Evolutionary conservation across 1,284 basidiomycete species (phyloP).

Genomic region (Jaminaea rosea): DNA sequence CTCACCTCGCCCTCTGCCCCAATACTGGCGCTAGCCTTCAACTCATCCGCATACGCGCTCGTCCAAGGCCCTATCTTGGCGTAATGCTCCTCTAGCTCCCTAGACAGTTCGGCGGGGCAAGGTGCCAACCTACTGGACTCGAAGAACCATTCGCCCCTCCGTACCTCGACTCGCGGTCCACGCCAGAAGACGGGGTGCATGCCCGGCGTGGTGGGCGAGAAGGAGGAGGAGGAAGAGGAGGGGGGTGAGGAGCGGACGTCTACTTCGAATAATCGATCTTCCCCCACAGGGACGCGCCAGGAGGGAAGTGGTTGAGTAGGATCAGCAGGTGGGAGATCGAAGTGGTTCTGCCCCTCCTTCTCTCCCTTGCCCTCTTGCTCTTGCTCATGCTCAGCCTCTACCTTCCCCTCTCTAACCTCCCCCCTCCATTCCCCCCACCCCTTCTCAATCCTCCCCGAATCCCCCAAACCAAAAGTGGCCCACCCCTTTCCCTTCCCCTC

Average conservation of each 20-base stretch:
- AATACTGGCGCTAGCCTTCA: slow-evolving; percentile 50
- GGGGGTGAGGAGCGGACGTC: no score
- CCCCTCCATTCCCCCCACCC: slow-evolving; percentile 1
- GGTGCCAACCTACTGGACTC: slow-evolving; percentile 49
- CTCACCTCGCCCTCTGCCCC: slow-evolving; percentile 52
- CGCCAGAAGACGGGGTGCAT: slow-evolving; percentile 55
- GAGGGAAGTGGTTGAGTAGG: slow-evolving; percentile 12
- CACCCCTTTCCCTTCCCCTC: slow-evolving; percentile 8
- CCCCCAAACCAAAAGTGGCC: slow-evolving; percentile 6
- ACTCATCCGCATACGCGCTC: slow-evolving; percentile 52
- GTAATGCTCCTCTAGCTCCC: slow-evolving; percentile 50
- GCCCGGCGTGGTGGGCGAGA: slow-evolving; percentile 34
- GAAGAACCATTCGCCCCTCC: slow-evolving; percentile 53
- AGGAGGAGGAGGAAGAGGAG: no score
- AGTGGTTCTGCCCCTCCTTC: background rate
- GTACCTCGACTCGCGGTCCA: slow-evolving; percentile 51
- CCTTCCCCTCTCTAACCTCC: background rate
- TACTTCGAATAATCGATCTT: slow-evolving; percentile 30
- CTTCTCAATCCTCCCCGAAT: slow-evolving; percentile 3
- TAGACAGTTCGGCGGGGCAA: slow-evolving; percentile 50
- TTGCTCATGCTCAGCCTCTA: background rate
- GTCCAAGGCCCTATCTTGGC: slow-evolving; percentile 41
- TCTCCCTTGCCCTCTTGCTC: background rate
- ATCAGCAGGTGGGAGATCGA: slow-evolving; percentile 8
- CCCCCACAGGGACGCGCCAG: slow-evolving; percentile 23